Percentiles rank a stretch among this genome's conserved stretches.
phyloP scores from a whole-genome alignment of 2,329 filamentous ascomycete species.

The Didymosphaeria variabile region DNA sequence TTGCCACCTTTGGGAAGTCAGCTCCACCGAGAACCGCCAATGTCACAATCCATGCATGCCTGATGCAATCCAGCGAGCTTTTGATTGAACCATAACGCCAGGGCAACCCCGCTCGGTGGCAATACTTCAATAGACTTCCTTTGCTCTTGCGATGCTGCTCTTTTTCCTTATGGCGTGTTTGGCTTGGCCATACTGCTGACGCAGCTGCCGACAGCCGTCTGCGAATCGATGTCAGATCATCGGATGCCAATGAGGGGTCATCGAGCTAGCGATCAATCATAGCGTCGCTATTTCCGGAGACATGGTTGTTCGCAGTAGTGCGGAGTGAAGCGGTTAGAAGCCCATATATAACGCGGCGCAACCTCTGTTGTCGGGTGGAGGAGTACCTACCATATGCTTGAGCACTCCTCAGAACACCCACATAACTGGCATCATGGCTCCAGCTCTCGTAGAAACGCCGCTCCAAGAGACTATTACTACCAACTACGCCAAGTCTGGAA shows the following conservation, averaged over 20 bases:
- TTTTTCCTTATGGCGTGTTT: neutral
- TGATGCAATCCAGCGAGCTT: constrained; percentile 36
- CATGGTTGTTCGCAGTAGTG: neutral
- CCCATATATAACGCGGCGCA: constrained; percentile 9
- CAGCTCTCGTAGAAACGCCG: constrained; percentile 53
- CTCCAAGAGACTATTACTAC: constrained; percentile 23
- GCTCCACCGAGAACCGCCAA: constrained; percentile 16
- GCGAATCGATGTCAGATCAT: constrained; percentile 8
- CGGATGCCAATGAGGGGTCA: constrained; percentile 12
- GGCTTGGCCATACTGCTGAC: constrained; percentile 4
- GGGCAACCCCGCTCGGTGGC: constrained; percentile 20
- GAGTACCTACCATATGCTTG: neutral
- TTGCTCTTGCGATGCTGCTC: constrained; percentile 7
- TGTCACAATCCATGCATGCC: constrained; percentile 42
- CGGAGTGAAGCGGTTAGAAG: neutral
- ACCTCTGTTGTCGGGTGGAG: neutral
- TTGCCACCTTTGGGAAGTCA: constrained; percentile 6
- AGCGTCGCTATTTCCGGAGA: constrained; percentile 5
- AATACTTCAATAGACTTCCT: constrained; percentile 4
- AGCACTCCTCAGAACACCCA: neutral
- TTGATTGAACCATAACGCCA: constrained; percentile 28
- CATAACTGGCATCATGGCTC: constrained; percentile 48
- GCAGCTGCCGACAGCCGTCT: constrained; percentile 5
- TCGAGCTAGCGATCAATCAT: constrained; percentile 1
- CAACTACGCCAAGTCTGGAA: constrained; percentile 42